Base-by-base conservation (phyloP, 2,329 filamentous ascomycete genomes). In the Aphanocladium album region DNA sequence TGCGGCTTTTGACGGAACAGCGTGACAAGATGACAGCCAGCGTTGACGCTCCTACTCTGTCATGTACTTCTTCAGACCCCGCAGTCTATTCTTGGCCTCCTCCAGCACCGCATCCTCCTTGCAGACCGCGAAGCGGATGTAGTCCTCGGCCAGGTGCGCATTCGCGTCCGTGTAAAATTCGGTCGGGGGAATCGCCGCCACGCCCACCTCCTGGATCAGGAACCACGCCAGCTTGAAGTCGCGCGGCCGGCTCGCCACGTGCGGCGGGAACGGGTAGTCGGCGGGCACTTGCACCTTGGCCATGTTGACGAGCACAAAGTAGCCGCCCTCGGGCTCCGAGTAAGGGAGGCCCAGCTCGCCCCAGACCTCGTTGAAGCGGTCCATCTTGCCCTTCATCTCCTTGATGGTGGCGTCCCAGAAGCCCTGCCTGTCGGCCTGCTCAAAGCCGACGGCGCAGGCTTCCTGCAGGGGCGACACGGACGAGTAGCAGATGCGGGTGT, bases 211-310 rank as follows among this genome's bases (percentile, higher is more conserved):
- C 73, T 93, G 93, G 75, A 99, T 99, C 68, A 97, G 77, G 78
- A 98, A 98, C 93, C 93, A 99, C 39, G 87, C 86, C 51, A 99
- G 83, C 80, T 96, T 91, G 78, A 98, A 99, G 73, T 99, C 95
- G 33, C 95, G 83, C 25, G 95, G 91, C 1, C 95, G 85, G 69
- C 82, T 87, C 16, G 89, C 90, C 39, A 99, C 93, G 71, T 97
- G 91, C 1, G 88, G 81, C 30, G 95, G 95, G 80, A 98, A 98
- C 0, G 88, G 84, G 73, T 98, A 99, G 71, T 87, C 87, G 5
- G 82, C 82, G 0, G 95, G 95, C 5, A 99, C 73, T 72, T 89
- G 86, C 61, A 99, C 91, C 72, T 93, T 93, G 61, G 85, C 81
- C 81, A 98, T 88, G 78, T 99, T 99, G 65, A 91, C 95, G 57